These are phyloP conservation scores for Pseudocercospora fijiensis DNA, from an alignment of 2,329 filamentous ascomycete species.

Conservation along the genomic window DNA sequence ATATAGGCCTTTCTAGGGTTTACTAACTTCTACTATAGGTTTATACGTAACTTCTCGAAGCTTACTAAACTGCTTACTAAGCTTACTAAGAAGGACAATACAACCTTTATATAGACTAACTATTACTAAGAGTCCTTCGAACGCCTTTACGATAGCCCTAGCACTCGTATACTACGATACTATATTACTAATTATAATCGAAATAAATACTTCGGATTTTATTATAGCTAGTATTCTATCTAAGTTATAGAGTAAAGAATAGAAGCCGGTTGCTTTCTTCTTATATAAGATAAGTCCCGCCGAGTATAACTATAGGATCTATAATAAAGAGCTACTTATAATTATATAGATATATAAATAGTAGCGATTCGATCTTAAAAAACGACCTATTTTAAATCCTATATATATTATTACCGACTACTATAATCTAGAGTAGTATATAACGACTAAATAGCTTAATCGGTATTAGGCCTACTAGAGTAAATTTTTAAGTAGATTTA, in stretches of 20 bases:
- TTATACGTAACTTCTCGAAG: no score
- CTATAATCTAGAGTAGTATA: no score
- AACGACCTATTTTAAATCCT: not conserved
- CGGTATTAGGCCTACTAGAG: not conserved
- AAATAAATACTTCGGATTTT: not conserved
- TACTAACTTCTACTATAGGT: no score
- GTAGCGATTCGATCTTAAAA: not conserved
- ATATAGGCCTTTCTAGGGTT: no score
- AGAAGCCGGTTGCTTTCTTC: not conserved
- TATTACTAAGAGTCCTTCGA: not conserved
- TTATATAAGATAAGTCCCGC: not conserved
- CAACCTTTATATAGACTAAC: not conserved
- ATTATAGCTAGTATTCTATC: not conserved
- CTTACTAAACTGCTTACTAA: not conserved
- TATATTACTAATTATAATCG: not conserved
- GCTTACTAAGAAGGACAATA: not conserved
- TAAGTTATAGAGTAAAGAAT: not conserved
- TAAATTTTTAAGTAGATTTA: not conserved
- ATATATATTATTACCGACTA: conserved; percentile 1
- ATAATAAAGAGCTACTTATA: not conserved
- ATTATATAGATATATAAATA: not conserved
- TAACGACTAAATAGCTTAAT: not conserved
- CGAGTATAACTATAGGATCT: no score
- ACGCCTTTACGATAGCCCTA: not conserved
- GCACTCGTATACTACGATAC: not conserved